phyloP scores from a whole-genome alignment of 495 filamentous ascomycete genomes.

The Symbiotaphrina buchneri region DNA sequence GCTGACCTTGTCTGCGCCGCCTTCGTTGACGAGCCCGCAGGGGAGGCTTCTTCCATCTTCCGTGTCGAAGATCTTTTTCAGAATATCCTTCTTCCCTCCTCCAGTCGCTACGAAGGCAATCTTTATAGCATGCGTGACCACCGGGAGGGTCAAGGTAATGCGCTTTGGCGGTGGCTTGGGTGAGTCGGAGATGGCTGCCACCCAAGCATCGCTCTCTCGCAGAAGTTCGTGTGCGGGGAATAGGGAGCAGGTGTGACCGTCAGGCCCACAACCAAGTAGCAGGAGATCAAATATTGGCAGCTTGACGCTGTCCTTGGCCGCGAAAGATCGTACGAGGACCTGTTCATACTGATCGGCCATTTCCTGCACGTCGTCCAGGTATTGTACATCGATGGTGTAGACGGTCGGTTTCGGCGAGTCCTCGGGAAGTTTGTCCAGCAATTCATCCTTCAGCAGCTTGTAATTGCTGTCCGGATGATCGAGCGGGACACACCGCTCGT shows the following conservation, averaged over 20 bases:
- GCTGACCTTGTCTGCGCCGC: constrained; percentile 60
- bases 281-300: constrained; percentile 87
- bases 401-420: constrained; percentile 41
- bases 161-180: constrained; percentile 83
- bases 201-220: constrained; percentile 80
- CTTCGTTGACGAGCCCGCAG: constrained; percentile 68
- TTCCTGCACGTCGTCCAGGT: constrained; percentile 69
- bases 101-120: constrained; percentile 88
- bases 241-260: constrained; percentile 91
- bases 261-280: constrained; percentile 78
- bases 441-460: constrained; percentile 58
- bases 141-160: constrained; percentile 79
- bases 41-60: constrained; percentile 57
- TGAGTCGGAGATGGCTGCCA: constrained; percentile 70
- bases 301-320: constrained; percentile 68
- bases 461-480: constrained; percentile 91
- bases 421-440: constrained; percentile 67
- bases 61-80: constrained; percentile 74
- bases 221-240: constrained; percentile 81
- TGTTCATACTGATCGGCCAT: constrained; percentile 89
- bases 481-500: constrained; percentile 85
- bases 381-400: constrained; percentile 48
- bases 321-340: constrained; percentile 59
- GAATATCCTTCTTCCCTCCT: constrained; percentile 65
- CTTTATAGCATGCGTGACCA: constrained; percentile 59